Percentiles rank a stretch among this genome's conserved stretches.
Evolutionary conservation across 345 rosid genomes (phyloP).

Genomic region (Populus ilicifolia): DNA sequence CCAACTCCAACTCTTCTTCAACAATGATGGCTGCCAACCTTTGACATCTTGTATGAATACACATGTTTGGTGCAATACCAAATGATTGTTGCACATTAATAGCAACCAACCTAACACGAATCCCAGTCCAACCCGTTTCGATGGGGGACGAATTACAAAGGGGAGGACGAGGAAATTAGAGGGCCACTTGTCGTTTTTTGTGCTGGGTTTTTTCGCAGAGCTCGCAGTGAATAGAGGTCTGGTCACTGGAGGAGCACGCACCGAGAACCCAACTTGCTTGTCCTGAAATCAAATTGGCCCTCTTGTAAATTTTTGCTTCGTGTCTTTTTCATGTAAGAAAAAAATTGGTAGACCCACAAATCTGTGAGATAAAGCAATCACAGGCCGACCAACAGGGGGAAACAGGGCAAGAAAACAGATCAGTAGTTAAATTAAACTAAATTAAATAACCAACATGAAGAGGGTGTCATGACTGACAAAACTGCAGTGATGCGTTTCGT

Average conservation of each 20-base stretch:
- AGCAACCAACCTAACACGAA: too few relatives aligned
- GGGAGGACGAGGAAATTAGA: too few relatives aligned
- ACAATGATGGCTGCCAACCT: too few relatives aligned
- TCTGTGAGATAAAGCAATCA: background rate
- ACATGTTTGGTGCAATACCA: too few relatives aligned
- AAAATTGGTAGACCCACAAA: background rate
- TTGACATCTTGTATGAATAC: too few relatives aligned
- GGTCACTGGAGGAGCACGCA: background rate
- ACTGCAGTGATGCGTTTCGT: background rate
- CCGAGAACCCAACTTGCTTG: background rate
- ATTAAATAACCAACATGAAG: background rate
- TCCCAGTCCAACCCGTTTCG: too few relatives aligned
- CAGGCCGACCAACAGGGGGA: background rate
- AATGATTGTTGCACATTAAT: too few relatives aligned
- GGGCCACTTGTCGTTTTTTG: too few relatives aligned
- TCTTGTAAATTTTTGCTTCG: background rate
- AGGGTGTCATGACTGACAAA: background rate
- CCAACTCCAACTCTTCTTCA: too few relatives aligned
- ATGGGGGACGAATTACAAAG: too few relatives aligned
- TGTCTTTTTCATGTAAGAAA: background rate
- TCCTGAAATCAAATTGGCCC: background rate
- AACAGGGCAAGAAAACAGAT: background rate
- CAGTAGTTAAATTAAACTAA: too few relatives aligned
- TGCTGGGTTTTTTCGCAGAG: background rate
- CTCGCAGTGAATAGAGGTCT: background rate